These are phyloP conservation scores for Rubus parviflorus DNA, from an alignment of 306 rosid genomes.

Conservation along the genomic window DNA sequence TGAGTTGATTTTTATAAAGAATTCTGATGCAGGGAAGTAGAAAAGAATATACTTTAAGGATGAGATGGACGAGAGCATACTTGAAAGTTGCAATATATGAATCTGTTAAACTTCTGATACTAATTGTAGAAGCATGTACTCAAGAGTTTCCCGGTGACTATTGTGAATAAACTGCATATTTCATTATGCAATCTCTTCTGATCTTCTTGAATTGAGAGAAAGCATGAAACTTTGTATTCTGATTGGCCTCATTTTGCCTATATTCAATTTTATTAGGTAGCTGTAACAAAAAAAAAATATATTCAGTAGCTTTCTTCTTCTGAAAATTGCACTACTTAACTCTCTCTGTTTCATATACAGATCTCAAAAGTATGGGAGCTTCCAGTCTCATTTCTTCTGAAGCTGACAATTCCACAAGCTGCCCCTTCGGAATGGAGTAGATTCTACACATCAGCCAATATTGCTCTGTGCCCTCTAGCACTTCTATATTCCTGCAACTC, in stretches of 20 bases:
- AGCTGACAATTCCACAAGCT: conserved; percentile 81
- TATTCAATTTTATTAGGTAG: neutral
- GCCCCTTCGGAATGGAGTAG: conserved; percentile 84
- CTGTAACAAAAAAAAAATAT: neutral
- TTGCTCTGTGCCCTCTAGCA: conserved; percentile 73
- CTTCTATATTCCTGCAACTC: conserved; percentile 78
- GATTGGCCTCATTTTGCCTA: neutral
- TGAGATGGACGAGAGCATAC: neutral
- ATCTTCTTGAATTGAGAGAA: conserved; percentile 6
- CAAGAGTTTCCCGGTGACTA: neutral
- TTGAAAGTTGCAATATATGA: neutral
- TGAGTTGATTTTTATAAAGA: neutral
- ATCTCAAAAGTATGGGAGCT: conserved; percentile 65
- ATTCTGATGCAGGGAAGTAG: neutral
- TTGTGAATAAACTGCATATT: neutral
- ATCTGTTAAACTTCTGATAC: neutral
- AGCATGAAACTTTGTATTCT: neutral
- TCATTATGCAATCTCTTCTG: neutral
- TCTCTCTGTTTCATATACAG: conserved; percentile 37
- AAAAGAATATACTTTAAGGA: neutral
- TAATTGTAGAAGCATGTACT: neutral
- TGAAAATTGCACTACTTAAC: neutral
- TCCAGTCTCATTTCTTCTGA: conserved; percentile 65
- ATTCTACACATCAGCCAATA: conserved; percentile 76
- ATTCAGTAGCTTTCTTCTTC: neutral